A percentile compares a stretch with the other conserved stretches of the same genome.
phyloP scores from a whole-genome alignment of 1,139 yeast genomes.

The Nakaseomyces glabratus region DNA sequence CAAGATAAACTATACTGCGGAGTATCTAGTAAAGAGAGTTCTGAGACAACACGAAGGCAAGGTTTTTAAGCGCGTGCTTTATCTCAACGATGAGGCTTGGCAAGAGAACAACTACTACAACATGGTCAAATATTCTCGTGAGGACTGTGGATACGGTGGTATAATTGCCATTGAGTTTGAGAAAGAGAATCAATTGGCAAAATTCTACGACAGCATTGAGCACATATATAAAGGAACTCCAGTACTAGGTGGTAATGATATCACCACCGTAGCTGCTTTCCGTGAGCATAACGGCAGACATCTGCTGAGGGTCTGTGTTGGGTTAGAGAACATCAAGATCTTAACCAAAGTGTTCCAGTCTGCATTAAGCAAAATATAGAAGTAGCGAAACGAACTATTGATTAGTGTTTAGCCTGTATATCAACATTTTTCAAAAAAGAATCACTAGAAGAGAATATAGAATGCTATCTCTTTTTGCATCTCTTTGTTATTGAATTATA shows the following conservation, averaged over 20 bases:
- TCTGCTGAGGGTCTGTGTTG: constrained; percentile 77
- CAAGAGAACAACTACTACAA: constrained; percentile 59
- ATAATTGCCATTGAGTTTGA: constrained; percentile 69
- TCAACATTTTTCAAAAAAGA: too few species aligned
- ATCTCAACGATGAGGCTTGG: constrained; percentile 40
- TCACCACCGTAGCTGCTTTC: constrained; percentile 55
- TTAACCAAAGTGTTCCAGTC: constrained; percentile 41
- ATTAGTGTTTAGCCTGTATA: too few species aligned
- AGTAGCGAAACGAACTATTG: too few species aligned
- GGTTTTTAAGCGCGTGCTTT: constrained; percentile 53
- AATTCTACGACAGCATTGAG: constrained; percentile 74
- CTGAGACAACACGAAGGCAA: constrained; percentile 37
- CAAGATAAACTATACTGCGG: constrained; percentile 61
- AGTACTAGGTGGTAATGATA: constrained; percentile 72
- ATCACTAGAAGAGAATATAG: too few species aligned
- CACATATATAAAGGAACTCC: constrained; percentile 85
- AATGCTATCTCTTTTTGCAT: too few species aligned
- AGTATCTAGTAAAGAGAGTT: constrained; percentile 39
- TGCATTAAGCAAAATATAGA: constrained; percentile 41
- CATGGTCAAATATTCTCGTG: constrained; percentile 43
- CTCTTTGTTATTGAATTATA: too few species aligned
- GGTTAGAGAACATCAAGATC: constrained; percentile 43
- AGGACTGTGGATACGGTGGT: constrained; percentile 89
- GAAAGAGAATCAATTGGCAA: constrained; percentile 54
- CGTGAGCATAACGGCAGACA: constrained; percentile 74